phyloP scores from a whole-genome alignment of 1,284 basidiomycete genomes.

The Taiwanofungus camphoratus region DNA sequence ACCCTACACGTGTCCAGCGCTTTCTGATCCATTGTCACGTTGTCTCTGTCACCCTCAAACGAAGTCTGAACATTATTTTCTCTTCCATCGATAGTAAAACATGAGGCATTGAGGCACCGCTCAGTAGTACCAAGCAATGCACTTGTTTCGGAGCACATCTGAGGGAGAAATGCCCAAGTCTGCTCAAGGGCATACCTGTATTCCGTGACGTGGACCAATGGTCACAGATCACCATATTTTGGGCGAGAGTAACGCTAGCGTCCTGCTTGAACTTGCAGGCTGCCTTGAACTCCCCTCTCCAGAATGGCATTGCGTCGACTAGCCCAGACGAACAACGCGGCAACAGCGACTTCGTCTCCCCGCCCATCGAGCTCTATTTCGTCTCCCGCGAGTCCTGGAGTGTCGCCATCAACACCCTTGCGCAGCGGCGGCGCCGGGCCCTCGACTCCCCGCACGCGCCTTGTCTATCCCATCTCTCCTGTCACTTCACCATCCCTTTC shows the following conservation, averaged over 20 bases:
- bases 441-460: slow-evolving; percentile 23
- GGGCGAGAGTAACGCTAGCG: background rate
- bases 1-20: slow-evolving; percentile 20
- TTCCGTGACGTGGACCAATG: no score
- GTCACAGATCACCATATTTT: no score
- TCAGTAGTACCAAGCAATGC: no score
- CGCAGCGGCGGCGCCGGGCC: slow-evolving; percentile 14
- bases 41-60: background rate
- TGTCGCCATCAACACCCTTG: slow-evolving; percentile 21
- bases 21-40: slow-evolving; percentile 3
- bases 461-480: slow-evolving; percentile 38
- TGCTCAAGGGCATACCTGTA: no score
- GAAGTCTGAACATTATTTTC: no score
- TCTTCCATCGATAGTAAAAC: no score
- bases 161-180: no score
- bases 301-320: slow-evolving; percentile 24
- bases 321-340: slow-evolving; percentile 28
- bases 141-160: no score
- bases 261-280: background rate
- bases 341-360: slow-evolving; percentile 16
- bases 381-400: background rate
- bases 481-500: slow-evolving; percentile 62
- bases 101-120: no score
- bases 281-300: background rate
- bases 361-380: slow-evolving; percentile 8